Evolutionary conservation across 2,329 filamentous ascomycete genomes (phyloP), one percentile per base, ranked within the genome.

Genomic region (Talaromyces rugulosus): DNA sequence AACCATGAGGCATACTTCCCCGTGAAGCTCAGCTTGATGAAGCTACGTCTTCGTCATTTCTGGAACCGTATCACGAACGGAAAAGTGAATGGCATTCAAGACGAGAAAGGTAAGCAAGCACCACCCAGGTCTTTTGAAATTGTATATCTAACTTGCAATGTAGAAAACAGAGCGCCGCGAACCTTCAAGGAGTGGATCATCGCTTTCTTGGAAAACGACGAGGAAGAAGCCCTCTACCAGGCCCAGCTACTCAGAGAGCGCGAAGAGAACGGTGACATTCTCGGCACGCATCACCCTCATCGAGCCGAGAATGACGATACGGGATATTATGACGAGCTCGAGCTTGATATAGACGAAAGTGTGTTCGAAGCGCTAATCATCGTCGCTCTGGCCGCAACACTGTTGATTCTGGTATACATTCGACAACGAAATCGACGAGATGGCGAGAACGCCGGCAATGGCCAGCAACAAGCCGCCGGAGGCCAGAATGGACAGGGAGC

Each of bases 1-100:
- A 99, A 96, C 69, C 84, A 88, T 56, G 96, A 99, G 76, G 93
- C 95, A 0, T 98, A 98, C 72, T 82, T 98, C 0, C 95, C 95
- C 0, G 95, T 98, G 3, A 92, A 92, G 11, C 79, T 99, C 33
- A 94, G 92, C 65, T 80, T 99, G 56, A 81, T 96, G 65, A 96
- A 96, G 75, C 81, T 99, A 63, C 84, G 94, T 11, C 79, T 89
- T 58, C 86, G 93, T 63, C 96, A 92, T 72, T 95, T 91, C 69
- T 99, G 95, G 95, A 98, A 98, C 69, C 92, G 89, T 0, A 80
- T 98, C 65, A 96, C 92, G 0, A 86, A 93, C 71, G 95, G 95
- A n/a, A 86, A 89, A 23, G 86, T 98, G 65, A 96, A 98, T 70
- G 92, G 90, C 16, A 98, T 98, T 56, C 89, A 91, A 69, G 91